These are phyloP conservation scores for Suillus discolor DNA, from an alignment of 768 basidiomycete genomes.

Conservation along the genomic window DNA sequence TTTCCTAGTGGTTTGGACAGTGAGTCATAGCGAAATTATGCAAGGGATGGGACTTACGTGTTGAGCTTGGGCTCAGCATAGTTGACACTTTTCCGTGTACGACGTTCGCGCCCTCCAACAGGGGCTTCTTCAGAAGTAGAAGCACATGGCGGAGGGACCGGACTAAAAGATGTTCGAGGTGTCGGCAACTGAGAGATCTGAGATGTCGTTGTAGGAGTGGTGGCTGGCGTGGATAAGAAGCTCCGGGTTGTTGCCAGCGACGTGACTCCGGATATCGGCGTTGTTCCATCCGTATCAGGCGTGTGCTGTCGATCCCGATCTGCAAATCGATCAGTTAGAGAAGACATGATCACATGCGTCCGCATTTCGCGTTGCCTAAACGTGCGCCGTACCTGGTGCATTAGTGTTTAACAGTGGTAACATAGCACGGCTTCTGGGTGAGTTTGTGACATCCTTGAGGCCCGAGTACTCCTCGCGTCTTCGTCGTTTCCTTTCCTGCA, in stretches of 20 bases:
- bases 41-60: conserved; percentile 54
- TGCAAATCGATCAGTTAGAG: conserved; percentile 22
- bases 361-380: neutral
- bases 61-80: conserved; percentile 89
- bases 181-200: conserved; percentile 46
- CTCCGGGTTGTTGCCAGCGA: conserved; percentile 38
- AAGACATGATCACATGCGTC: neutral
- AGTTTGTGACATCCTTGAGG: conserved; percentile 68
- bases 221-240: conserved; percentile 44
- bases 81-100: conserved; percentile 77
- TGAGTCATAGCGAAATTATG: conserved; percentile 14
- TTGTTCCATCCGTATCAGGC: conserved; percentile 37
- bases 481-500: conserved; percentile 44
- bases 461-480: conserved; percentile 38
- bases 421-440: conserved; percentile 41
- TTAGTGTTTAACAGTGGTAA: conserved; percentile 41
- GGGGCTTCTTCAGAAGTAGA: conserved; percentile 35
- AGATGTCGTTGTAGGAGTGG: conserved; percentile 35
- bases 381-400: conserved; percentile 34
- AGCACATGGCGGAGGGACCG: conserved; percentile 38
- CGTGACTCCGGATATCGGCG: conserved; percentile 38
- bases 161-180: conserved; percentile 52
- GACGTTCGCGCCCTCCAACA: conserved; percentile 48
- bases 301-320: conserved; percentile 41
- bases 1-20: conserved; percentile 52